Evolutionary conservation across 345 rosid species (phyloP), one percentile per base, ranked within the genome.

Genomic region (Microthlaspi erraticum): DNA sequence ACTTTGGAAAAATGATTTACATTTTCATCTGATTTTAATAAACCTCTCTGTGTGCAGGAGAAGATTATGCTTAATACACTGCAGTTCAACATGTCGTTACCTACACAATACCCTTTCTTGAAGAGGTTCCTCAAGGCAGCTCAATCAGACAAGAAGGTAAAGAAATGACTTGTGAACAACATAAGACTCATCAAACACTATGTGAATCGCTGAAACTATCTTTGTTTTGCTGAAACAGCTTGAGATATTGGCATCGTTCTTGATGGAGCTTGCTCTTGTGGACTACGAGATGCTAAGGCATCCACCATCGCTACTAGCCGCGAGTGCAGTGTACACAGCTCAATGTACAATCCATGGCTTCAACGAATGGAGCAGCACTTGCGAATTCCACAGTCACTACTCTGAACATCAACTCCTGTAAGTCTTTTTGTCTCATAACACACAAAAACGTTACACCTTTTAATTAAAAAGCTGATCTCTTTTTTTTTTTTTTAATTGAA

Each of bases 91-190:
- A 81, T 92, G 83, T 88, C 98, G 10, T 52, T 83, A 41, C 96
- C 98, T 8, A 90, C 96, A 0, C 90, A 93, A 8, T 90, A 83
- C 77, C 91, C 87, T 52, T 92, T 92, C 82, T 66, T 92, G 76
- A 74, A 61, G 57, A 79, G 96, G 74, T 90, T 90, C 51, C 88
- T 92, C 54, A 92, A 90, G 83, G 98, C 98, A 33, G 93, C 98
- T 64, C 91, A 85, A 74, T 85, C 86, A 13, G 90, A 87, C 66
- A 84, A 82, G 79, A 86, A 88, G 88, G 94, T 88, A 32, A 29
- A 31, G 0, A 1, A 14, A 20, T 9, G 13, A 23, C 38, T 19
- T 32, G 36, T 55, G 29, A 46, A 10, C 3, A 5, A 26, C 12
- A 23, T 58, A 11, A 7, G 11, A 17, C 8, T 12, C 66, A 59